Evolutionary conservation across 345 rosid genomes (phyloP), one percentile per base, ranked within the genome.

Genomic region (Eucalyptus grandis): DNA sequence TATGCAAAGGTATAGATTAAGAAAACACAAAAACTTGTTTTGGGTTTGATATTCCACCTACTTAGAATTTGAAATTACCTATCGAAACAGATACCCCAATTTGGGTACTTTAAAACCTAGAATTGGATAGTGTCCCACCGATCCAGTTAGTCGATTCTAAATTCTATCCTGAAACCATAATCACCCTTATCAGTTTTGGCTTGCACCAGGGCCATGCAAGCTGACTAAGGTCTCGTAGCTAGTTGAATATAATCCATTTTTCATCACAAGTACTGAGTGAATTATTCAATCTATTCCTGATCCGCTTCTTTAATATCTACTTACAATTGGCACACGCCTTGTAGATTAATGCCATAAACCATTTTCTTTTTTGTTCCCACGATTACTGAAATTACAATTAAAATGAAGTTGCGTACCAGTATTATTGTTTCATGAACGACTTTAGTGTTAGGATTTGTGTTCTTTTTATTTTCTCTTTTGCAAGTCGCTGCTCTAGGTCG

Each of bases 91-190:
- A 19, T 19, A 53, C 10, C 24, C 58, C 58, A 19, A 53, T 53
- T 3, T 53, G 8, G 58, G 58, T 53, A 19, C 58, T 53, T 53
- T 53, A 8, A 53, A 53, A 19, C 58, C 58, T 53, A 53, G 24
- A 53, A 53, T 8, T 1, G 2, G 10, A 53, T 19, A 53, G 9
- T 8, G 22, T 53, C 58, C 58, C 24, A 19, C 11, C 0, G 0
- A 53, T 53, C 2, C 2, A 0, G 2, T 53, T 19, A 53, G 2
- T 53, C 1, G 5, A 53, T 53, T 53, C 4, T 53, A 19, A 4
- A 53, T 53, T 53, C 1, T 53, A 19, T 0, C 58, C 0, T 8
- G 1, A 53, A 53, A 53, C 2, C 11, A 53, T 53, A 53, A 0
- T 53, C 2, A 53, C 24, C 5, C 11, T 53, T 53, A 8, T 19